Percentiles rank a stretch among this genome's conserved stretches.
Evolutionary conservation across 176 grass and related monocot species (phyloP).

Genomic region (Tillandsia leiboldiana): DNA sequence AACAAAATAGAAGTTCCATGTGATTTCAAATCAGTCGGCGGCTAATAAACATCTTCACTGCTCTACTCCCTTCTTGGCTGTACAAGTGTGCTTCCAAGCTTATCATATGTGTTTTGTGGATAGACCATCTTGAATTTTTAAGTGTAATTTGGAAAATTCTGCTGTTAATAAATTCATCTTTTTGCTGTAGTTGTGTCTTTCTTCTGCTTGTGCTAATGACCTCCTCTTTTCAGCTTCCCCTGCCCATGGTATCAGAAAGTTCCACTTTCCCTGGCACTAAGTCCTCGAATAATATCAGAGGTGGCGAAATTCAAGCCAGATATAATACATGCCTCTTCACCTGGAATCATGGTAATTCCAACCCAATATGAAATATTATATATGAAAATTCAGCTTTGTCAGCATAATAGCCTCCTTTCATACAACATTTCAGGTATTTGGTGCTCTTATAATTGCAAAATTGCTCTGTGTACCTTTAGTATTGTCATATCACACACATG

Average conservation of each 20-base stretch:
- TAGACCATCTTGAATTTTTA: too few species aligned
- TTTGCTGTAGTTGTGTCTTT: background rate
- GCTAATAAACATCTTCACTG: too few species aligned
- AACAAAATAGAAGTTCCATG: too few species aligned
- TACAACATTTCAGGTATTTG: slow-evolving; percentile 58
- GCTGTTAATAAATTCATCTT: too few species aligned
- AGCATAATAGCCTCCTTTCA: background rate
- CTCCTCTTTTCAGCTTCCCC: slow-evolving; percentile 58
- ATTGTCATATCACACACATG: slow-evolving; percentile 99
- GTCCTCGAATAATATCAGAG: slow-evolving; percentile 82
- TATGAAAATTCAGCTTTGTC: background rate
- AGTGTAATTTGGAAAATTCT: too few species aligned
- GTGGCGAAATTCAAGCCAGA: slow-evolving; percentile 90
- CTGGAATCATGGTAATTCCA: slow-evolving; percentile 68
- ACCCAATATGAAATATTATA: background rate
- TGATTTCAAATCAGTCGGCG: too few species aligned
- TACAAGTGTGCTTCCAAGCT: too few species aligned
- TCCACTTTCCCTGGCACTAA: slow-evolving; percentile 82
- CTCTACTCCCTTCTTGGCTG: too few species aligned
- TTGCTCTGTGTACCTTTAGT: slow-evolving; percentile 81
- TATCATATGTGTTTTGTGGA: too few species aligned
- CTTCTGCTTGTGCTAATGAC: background rate
- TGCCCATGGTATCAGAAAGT: slow-evolving; percentile 94
- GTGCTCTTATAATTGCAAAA: slow-evolving; percentile 75
- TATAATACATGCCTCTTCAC: slow-evolving; percentile 90